Evolutionary conservation across 1,284 basidiomycete genomes (phyloP).

Genomic region (Lentinus polychrous): DNA sequence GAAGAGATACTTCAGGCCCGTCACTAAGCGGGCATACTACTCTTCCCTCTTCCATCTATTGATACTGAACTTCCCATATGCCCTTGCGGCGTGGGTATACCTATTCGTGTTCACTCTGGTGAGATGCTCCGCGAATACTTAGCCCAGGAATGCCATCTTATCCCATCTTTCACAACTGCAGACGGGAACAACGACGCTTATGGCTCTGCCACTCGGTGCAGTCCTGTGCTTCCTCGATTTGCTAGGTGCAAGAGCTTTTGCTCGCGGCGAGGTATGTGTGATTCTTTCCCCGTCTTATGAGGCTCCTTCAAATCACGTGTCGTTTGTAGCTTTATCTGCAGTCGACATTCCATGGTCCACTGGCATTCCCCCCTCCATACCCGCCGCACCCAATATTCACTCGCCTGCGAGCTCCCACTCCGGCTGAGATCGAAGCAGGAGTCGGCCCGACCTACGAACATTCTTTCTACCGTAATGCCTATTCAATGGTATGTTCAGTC

Average conservation of each 20-base stretch:
- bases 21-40: slow-evolving; percentile 49
- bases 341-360: slow-evolving; percentile 59
- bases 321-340: slow-evolving; percentile 54
- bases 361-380: slow-evolving; percentile 49
- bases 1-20: slow-evolving; percentile 56
- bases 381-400: slow-evolving; percentile 66
- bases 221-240: slow-evolving; percentile 71
- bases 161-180: slow-evolving; percentile 20
- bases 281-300: slow-evolving; percentile 1
- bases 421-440: slow-evolving; percentile 45
- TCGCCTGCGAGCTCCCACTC: slow-evolving; percentile 41
- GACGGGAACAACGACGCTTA: slow-evolving; percentile 69
- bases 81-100: slow-evolving; percentile 64
- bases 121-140: slow-evolving; percentile 28
- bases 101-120: slow-evolving; percentile 75
- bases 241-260: slow-evolving; percentile 60
- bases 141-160: not conserved
- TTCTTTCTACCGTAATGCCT: slow-evolving; percentile 72
- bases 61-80: slow-evolving; percentile 70
- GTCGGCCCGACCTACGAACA: slow-evolving; percentile 36
- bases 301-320: not conserved
- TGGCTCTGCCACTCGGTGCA: slow-evolving; percentile 70
- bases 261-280: slow-evolving; percentile 57
- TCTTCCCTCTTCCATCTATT: slow-evolving; percentile 57
- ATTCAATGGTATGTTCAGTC: slow-evolving; percentile 55